Evolutionary conservation across 345 rosid genomes (phyloP), one percentile per base, ranked within the genome.

Genomic region (Cardiospermum halicacabum): DNA sequence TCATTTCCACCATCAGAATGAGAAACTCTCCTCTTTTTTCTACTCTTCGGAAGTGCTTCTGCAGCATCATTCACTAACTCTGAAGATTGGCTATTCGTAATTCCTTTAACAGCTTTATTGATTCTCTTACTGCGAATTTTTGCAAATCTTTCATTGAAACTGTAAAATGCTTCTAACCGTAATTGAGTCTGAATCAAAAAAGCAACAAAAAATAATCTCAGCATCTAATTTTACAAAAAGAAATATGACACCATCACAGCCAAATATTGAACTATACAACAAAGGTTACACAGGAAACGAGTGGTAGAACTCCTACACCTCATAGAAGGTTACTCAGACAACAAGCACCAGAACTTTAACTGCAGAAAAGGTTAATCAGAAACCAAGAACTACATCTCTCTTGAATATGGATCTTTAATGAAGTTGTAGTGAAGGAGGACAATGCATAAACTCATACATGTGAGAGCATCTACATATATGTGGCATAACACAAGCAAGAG

Each of bases 61-160:
- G 19, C 68, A 54, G 64, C 68, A 60, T 84, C 82, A 76, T 74
- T 89, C 71, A 58, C 58, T 68, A 74, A 49, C 53, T 77, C 85
- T n/a, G 74, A 66, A 0, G 81, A 72, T 57, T 79, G 75, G 45
- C 71, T 76, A 64, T 87, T 84, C 15, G 91, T 82, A 40, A 94
- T 94, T 67, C 95, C 96, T 83, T 82, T 91, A 67, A 94, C 92
- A 58, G 96, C 97, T 58, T 82, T 85, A 54, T 85, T 89, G 21
- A 94, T 94, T 71, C 99, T 85, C 76, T 83, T 87, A 60, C 97
- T 94, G 69, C 95, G 95, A 53, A 94, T 91, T 78, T 94, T 91
- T 3, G 97, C 97, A 79, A 91, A 94, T 77, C 89, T 89, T 77
- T 91, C 97, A 71, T 82, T 94, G 77, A 91, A 94, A 72, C 92